These are phyloP conservation scores for Colletotrichum destructivum DNA, from an alignment of 2,329 filamentous ascomycete species.

Conservation along the genomic window DNA sequence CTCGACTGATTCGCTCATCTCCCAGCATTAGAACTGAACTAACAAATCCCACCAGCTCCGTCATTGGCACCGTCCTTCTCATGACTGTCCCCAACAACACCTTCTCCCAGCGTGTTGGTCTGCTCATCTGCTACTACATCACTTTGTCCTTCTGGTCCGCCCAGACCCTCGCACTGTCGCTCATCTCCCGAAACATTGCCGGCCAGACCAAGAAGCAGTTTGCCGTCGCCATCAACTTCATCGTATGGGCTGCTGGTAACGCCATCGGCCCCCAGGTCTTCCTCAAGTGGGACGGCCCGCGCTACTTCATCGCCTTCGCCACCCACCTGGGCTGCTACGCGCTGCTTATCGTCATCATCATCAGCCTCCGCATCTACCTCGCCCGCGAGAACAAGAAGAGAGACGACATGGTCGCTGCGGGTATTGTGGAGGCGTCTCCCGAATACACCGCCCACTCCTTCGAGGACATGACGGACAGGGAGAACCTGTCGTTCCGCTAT, in stretches of 20 bases:
- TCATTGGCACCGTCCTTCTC: conserved; percentile 79
- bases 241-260: conserved; percentile 79
- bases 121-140: conserved; percentile 83
- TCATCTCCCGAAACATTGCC: conserved; percentile 79
- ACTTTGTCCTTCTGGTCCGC: conserved; percentile 85
- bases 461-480: conserved; percentile 74
- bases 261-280: conserved; percentile 79
- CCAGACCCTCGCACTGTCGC: conserved; percentile 75
- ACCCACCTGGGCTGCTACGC: conserved; percentile 80
- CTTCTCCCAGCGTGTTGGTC: conserved; percentile 72
- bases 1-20: not conserved
- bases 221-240: conserved; percentile 78
- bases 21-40: not conserved
- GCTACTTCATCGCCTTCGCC: conserved; percentile 79
- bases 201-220: conserved; percentile 82
- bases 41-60: conserved; percentile 64
- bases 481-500: conserved; percentile 74
- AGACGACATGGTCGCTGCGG: conserved; percentile 61
- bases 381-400: conserved; percentile 71
- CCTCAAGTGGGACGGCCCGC: conserved; percentile 70
- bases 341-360: conserved; percentile 70
- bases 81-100: conserved; percentile 76
- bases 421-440: conserved; percentile 58
- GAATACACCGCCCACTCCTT: conserved; percentile 67
- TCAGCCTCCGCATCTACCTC: conserved; percentile 73